Evolutionary conservation across 495 filamentous ascomycete species (phyloP).

Genomic region (Cercophora scortea): DNA sequence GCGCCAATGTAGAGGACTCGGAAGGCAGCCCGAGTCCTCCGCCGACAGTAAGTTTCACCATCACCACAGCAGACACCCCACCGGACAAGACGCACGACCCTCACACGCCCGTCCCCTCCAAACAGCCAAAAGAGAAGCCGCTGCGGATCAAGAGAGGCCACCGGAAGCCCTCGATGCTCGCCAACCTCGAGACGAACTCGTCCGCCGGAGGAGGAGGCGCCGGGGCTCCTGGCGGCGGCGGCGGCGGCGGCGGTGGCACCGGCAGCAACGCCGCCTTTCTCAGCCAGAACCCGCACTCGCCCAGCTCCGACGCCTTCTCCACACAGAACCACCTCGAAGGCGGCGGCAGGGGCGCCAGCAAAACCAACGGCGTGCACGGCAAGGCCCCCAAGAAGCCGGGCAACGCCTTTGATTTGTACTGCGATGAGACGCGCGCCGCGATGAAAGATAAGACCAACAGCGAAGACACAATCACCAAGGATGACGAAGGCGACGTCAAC

Average conservation of each 20-base stretch:
- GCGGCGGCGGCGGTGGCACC: conserved; percentile 19
- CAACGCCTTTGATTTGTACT: conserved; percentile 46
- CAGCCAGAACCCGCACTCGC: conserved; percentile 38
- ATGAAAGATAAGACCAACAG: conserved; percentile 23
- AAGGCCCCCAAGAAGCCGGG: conserved; percentile 33
- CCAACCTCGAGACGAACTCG: conserved; percentile 13
- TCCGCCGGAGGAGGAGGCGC: background rate
- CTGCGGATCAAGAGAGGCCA: conserved; percentile 79
- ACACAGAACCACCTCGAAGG: conserved; percentile 18
- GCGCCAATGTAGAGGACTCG: conserved; percentile 68
- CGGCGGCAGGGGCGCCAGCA: conserved; percentile 7
- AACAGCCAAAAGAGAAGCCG: conserved; percentile 82
- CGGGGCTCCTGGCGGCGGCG: background rate
- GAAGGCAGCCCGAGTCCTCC: conserved; percentile 66
- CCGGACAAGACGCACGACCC: conserved; percentile 10
- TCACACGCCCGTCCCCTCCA: conserved; percentile 15
- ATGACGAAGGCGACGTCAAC: conserved; percentile 19
- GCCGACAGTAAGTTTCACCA: conserved; percentile 50
- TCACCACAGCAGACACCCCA: conserved; percentile 2
- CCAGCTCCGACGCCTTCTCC: conserved; percentile 39
- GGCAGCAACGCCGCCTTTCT: conserved; percentile 33
- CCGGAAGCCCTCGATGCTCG: conserved; percentile 41
- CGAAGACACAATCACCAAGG: conserved; percentile 14
- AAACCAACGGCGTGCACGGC: conserved; percentile 18
- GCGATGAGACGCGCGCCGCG: conserved; percentile 33